These are phyloP conservation scores for Rhizopus microsporus DNA, from an alignment of 371 early-diverging fungal genomes.

Conservation along the genomic window DNA sequence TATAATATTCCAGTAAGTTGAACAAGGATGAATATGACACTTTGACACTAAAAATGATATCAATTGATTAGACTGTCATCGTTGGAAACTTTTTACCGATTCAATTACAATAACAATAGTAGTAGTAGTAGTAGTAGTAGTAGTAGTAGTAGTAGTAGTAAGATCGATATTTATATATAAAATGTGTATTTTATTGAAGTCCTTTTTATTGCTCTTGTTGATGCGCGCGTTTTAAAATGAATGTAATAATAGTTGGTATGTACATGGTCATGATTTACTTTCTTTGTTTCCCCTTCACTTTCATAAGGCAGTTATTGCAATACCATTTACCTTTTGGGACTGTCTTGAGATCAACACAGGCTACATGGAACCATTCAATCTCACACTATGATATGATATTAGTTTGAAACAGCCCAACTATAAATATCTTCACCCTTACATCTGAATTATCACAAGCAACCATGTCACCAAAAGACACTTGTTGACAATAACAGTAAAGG, in stretches of 20 bases:
- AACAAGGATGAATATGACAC: background rate
- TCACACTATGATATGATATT: conserved; percentile 64
- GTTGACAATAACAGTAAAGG: conserved; percentile 91
- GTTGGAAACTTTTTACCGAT: conserved; percentile 86
- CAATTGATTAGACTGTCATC: conserved; percentile 66
- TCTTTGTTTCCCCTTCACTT: conserved; percentile 60
- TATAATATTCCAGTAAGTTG: conserved; percentile 73
- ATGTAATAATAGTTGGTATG: background rate
- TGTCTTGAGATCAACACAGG: conserved; percentile 85
- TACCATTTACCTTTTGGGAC: conserved; percentile 94
- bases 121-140: no score
- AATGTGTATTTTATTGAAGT: no score
- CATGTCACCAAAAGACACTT: conserved; percentile 97
- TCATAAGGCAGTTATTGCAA: conserved; percentile 74
- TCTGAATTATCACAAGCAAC: conserved; percentile 94
- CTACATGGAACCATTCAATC: conserved; percentile 95
- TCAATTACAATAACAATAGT: conserved; percentile 32
- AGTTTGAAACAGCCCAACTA: background rate
- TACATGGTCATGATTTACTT: conserved; percentile 28
- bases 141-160: no score
- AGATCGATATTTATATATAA: no score
- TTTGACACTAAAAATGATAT: background rate
- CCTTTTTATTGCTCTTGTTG: no score
- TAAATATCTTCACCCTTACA: conserved; percentile 46
- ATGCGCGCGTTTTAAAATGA: background rate